A percentile compares a stretch with the other conserved stretches of the same genome.
Conservation (phyloP, 2,329 filamentous ascomycete genomes). For the Hypoxylon sp. region DNA sequence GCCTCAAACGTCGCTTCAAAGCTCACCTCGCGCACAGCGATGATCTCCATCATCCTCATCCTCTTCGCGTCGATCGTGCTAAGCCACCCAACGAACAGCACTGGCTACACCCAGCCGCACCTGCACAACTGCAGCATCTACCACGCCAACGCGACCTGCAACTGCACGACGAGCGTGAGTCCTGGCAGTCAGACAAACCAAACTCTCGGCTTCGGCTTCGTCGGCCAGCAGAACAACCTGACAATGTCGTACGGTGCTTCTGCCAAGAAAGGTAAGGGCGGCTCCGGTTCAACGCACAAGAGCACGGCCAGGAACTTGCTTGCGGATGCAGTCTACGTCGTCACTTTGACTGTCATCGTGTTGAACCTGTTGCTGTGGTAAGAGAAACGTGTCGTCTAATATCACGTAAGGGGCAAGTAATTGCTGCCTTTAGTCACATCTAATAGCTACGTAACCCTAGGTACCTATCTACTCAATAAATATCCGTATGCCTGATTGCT, state of each 20-base stretch:
- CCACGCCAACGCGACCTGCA: not conserved
- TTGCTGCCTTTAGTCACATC: too few relatives aligned
- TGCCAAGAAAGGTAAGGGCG: not conserved
- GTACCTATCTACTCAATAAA: not conserved
- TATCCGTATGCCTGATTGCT: not conserved
- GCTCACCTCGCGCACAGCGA: not conserved
- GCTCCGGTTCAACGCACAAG: not conserved
- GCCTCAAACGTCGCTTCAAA: not conserved
- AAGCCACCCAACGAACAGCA: not conserved
- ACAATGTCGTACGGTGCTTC: not conserved
- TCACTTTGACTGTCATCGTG: not conserved
- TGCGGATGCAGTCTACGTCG: not conserved
- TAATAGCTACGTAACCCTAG: not conserved
- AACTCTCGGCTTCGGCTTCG: conserved; percentile 9
- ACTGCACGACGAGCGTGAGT: not conserved
- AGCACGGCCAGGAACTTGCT: not conserved
- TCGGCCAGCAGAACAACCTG: conserved; percentile 24
- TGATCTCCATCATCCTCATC: not conserved
- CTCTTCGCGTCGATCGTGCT: not conserved
- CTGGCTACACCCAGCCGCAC: not conserved
- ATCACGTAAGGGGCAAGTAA: not conserved
- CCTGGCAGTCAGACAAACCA: not conserved
- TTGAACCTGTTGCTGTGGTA: not conserved
- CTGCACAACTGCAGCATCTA: conserved; percentile 1
- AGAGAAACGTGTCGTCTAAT: too few relatives aligned